Percentiles rank a stretch among this genome's conserved stretches.
Conservation (phyloP, 1,284 basidiomycete genomes). For the Sanghuangporus weigelae region DNA sequence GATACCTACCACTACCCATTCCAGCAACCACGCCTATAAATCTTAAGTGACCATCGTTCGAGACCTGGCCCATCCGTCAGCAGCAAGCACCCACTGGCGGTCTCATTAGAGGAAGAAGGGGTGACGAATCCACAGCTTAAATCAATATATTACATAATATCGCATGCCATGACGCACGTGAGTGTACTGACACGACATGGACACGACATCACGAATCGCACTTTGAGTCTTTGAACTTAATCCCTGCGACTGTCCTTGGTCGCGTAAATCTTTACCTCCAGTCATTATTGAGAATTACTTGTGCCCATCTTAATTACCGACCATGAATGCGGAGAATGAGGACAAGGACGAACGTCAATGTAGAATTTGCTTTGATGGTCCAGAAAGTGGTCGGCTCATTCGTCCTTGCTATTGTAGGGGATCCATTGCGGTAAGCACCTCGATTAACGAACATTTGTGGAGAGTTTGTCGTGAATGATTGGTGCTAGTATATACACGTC, state of each 20-base stretch:
- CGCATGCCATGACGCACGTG: no score
- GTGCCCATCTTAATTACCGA: no score
- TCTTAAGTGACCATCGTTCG: constrained; percentile 36
- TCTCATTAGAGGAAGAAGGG: not conserved
- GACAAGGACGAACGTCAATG: constrained; percentile 52
- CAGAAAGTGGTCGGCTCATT: constrained; percentile 66
- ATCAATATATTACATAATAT: no score
- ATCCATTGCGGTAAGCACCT: constrained; percentile 62
- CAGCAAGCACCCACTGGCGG: not conserved
- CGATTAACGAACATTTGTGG: not conserved
- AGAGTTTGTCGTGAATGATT: constrained; percentile 6
- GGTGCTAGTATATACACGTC: constrained; percentile 63
- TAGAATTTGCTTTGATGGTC: constrained; percentile 69
- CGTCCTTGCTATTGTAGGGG: constrained; percentile 75
- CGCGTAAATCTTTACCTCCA: no score
- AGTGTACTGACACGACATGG: no score
- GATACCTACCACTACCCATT: constrained; percentile 52
- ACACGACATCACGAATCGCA: no score
- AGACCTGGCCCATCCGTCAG: constrained; percentile 6
- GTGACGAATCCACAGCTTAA: no score
- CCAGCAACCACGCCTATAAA: constrained; percentile 57
- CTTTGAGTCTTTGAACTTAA: no score
- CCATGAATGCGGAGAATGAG: not conserved
- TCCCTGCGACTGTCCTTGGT: no score
- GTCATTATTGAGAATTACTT: no score